Conservation (phyloP, 768 basidiomycete species). For the Pleurotus giganteus region DNA sequence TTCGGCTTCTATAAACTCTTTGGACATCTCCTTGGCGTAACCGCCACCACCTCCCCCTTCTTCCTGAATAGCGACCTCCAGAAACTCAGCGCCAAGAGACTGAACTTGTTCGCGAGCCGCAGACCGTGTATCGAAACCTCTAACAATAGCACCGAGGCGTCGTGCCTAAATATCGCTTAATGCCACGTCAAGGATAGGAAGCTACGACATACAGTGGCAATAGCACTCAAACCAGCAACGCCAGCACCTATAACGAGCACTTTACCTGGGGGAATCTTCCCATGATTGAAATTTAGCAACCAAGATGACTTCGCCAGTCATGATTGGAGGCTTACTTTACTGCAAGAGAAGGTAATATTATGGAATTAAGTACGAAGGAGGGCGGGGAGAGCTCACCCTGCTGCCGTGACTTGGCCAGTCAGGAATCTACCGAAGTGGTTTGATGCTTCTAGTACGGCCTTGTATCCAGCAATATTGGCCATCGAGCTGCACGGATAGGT, state of each 20-base stretch:
- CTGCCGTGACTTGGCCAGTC: constrained; percentile 89
- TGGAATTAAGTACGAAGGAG: not conserved
- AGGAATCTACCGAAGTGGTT: constrained; percentile 88
- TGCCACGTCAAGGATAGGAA: not conserved
- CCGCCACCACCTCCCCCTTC: constrained; percentile 82
- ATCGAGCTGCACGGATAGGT: constrained; percentile 60
- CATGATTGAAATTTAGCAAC: no score
- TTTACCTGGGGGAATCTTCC: constrained; percentile 83
- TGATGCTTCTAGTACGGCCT: constrained; percentile 87
- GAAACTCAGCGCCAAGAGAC: constrained; percentile 85
- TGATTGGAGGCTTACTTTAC: constrained; percentile 36
- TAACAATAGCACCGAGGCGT: constrained; percentile 83
- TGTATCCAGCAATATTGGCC: constrained; percentile 94
- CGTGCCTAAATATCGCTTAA: constrained; percentile 49
- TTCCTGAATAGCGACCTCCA: constrained; percentile 80
- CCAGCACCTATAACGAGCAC: constrained; percentile 87
- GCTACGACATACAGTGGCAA: constrained; percentile 60
- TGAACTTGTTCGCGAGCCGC: constrained; percentile 88
- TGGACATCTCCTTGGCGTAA: constrained; percentile 89
- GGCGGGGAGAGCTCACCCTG: constrained; percentile 57
- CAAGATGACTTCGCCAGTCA: no score
- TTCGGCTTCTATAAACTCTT: constrained; percentile 85
- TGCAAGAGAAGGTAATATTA: constrained; percentile 17
- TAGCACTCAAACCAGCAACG: constrained; percentile 86
- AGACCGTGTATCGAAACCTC: constrained; percentile 84